These are phyloP conservation scores for Pyricularia pennisetigena DNA, from an alignment of 2,329 filamentous ascomycete genomes.

Conservation along the genomic window DNA sequence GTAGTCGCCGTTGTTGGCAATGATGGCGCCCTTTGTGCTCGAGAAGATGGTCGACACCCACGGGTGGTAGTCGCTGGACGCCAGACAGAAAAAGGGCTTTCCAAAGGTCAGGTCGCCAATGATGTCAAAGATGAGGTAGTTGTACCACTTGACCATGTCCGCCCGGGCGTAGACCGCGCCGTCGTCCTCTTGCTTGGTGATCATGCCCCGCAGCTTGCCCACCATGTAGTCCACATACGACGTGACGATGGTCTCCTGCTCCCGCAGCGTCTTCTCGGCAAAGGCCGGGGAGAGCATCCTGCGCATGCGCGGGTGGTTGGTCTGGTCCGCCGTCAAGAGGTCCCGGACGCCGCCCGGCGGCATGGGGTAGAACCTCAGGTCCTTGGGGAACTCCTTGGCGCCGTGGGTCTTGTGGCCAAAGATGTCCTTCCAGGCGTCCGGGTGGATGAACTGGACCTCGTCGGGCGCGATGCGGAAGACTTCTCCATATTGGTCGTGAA, in stretches of 20 bases:
- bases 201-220: conserved; percentile 2
- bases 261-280: conserved; percentile 10
- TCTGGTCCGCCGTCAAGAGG: conserved; percentile 5
- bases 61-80: conserved; percentile 14
- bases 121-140: conserved; percentile 22
- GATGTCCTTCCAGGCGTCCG: conserved; percentile 2
- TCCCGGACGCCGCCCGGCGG: background rate
- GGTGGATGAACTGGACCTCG: conserved; percentile 2
- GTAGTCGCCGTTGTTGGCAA: conserved; percentile 5
- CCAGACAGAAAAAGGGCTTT: conserved; percentile 19
- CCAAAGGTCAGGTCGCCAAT: conserved; percentile 22
- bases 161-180: conserved; percentile 17
- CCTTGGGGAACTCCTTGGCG: conserved; percentile 8
- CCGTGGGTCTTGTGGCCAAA: conserved; percentile 5
- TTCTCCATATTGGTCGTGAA: conserved; percentile 3
- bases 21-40: conserved; percentile 16
- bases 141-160: conserved; percentile 29
- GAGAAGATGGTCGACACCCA: background rate
- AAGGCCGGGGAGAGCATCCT: conserved; percentile 8
- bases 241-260: conserved; percentile 8
- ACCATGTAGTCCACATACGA: conserved; percentile 8
- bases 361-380: conserved; percentile 5
- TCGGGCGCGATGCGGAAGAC: background rate
- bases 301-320: conserved; percentile 6
- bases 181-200: background rate